Conservation (phyloP, 164 flowering plant genomes). For the Pachysandra terminalis region DNA sequence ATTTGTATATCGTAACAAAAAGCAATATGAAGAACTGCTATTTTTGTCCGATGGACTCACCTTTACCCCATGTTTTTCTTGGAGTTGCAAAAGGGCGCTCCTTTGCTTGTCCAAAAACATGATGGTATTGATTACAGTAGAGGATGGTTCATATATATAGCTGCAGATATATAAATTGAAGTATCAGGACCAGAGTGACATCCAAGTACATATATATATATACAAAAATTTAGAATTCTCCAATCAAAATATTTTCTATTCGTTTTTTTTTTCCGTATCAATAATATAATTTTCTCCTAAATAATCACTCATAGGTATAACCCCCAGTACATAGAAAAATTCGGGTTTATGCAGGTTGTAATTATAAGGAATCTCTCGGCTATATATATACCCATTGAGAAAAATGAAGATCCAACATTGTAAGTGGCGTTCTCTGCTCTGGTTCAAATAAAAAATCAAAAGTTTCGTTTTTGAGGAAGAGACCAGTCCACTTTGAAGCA, state of each 20-base stretch:
- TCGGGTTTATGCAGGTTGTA: too few species aligned
- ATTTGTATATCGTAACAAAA: background rate
- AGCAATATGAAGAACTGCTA: background rate
- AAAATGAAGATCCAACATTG: background rate
- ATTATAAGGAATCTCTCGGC: too few species aligned
- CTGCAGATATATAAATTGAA: constrained; percentile 31
- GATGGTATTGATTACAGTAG: constrained; percentile 47
- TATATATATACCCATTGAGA: background rate
- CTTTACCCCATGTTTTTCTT: constrained; percentile 78
- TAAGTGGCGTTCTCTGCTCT: background rate
- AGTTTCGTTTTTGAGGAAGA: background rate
- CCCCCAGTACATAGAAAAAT: too few species aligned
- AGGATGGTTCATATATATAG: constrained; percentile 78
- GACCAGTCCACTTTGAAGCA: background rate
- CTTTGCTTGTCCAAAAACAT: constrained; percentile 64
- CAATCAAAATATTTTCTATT: too few species aligned
- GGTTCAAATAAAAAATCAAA: background rate
- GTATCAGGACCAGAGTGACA: background rate
- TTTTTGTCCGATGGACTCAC: constrained; percentile 26
- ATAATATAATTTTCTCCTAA: too few species aligned
- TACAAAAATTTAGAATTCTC: too few species aligned
- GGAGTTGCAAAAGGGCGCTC: constrained; percentile 53
- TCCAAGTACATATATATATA: background rate
- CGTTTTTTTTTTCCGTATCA: too few species aligned
- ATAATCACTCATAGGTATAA: background rate